Evolutionary conservation across 768 basidiomycete genomes (phyloP), one percentile per base, ranked within the genome.

Genomic region (Boletus vermiculosoides): DNA sequence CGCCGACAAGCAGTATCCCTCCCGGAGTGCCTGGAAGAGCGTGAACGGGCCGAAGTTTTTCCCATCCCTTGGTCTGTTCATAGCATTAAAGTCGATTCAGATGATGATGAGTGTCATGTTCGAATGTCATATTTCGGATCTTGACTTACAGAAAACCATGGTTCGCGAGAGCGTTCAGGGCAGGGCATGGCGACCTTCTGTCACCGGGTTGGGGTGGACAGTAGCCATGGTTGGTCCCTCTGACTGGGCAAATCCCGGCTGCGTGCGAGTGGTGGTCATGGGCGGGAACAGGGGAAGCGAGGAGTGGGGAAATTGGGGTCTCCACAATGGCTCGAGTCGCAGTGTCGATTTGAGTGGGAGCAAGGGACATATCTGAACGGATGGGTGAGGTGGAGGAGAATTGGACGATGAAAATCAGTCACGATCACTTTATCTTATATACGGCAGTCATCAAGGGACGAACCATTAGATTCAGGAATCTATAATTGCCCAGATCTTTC

Each of bases 151-250:
- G 74, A 55, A 85, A 90, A 2, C 86, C 85, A 55, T 90, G 86
- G 61, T 90, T 90, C 0, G 88, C 86, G 63, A 90, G 80, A 0
- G 84, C 73, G 60, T 91, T 90, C 39, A 91, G 67, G 2, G 87
- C 89, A 1, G 89, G 89, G 60, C 88, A 90, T 5, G 84, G 83
- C 0, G 85, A 85, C 18, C 88, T 80, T 49, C 73, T 77, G 57
- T 86, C 86, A 15, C 72, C 74, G 11, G 65, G 56, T 37, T 78
- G 77, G 1, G 78, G 69, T 41, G 80, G 72, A 50, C 78, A 78
- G 69, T 70, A 84, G 5, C 61, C 71, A 57, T 82, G 69, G 8
- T 64, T 50, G 31, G 11, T 6, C 5, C 77, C 76, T 13, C 72
- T 73, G n/a, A 79, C 70, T 8, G 78, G 80, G 53, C 83, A 83